phyloP scores from a whole-genome alignment of 495 filamentous ascomycete species.

The Penicillium dipodomyicola region DNA sequence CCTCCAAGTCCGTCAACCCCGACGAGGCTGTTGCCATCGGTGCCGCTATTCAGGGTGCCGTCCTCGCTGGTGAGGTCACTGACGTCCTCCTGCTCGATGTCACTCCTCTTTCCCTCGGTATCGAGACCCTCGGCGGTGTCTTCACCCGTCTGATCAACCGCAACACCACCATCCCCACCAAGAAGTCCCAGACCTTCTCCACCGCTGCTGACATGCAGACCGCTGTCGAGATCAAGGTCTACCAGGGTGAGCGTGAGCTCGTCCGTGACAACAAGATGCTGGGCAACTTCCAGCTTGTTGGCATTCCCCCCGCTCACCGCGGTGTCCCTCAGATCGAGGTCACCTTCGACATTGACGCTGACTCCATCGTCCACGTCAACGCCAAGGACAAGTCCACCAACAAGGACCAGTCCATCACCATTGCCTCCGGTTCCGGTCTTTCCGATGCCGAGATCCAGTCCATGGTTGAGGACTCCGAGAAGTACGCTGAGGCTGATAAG shows the following conservation, averaged over 20 bases:
- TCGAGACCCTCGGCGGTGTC: conserved; percentile 98
- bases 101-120: conserved; percentile 96
- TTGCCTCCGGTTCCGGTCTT: conserved; percentile 96
- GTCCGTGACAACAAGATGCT: conserved; percentile 99
- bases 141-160: conserved; percentile 99
- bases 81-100: conserved; percentile 96
- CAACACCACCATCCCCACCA: conserved; percentile 99
- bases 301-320: conserved; percentile 95
- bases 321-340: conserved; percentile 98
- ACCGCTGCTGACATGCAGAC: conserved; percentile 99
- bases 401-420: conserved; percentile 99
- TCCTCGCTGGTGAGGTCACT: conserved; percentile 94
- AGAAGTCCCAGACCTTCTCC: conserved; percentile 99
- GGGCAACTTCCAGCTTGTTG: conserved; percentile 99
- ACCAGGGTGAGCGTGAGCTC: conserved; percentile 99
- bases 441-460: conserved; percentile 89
- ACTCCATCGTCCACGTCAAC: conserved; percentile 97
- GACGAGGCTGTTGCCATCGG: conserved; percentile 99
- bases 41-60: conserved; percentile 96
- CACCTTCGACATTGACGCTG: conserved; percentile 98
- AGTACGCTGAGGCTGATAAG: conserved; percentile 92
- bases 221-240: conserved; percentile 99
- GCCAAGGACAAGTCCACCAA: conserved; percentile 99
- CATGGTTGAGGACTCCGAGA: conserved; percentile 98
- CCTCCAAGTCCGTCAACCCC: conserved; percentile 98